These are phyloP conservation scores for Chrysanthemum makinoi DNA, from an alignment of 129 eudicot genomes.

Conservation along the genomic window DNA sequence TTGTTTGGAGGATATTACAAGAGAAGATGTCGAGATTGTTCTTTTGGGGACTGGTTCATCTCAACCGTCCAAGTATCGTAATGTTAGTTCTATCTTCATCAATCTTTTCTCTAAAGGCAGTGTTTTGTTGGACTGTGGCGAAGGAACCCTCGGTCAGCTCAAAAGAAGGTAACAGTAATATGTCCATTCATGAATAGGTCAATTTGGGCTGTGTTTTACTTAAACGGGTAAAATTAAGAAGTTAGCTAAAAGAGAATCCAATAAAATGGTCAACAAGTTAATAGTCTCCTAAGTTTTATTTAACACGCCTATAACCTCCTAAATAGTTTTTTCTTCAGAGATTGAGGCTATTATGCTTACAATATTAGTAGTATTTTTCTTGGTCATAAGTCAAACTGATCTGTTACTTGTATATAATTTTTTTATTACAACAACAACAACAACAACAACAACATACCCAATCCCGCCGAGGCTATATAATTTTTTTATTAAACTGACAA, in stretches of 20 bases:
- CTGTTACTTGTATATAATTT: background rate
- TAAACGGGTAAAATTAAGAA: background rate
- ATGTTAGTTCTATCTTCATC: slow-evolving; percentile 80
- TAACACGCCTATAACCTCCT: no score
- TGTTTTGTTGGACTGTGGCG: slow-evolving; percentile 83
- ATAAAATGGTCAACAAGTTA: no score
- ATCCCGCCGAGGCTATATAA: no score
- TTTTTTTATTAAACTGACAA: background rate
- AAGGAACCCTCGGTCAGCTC: slow-evolving; percentile 91
- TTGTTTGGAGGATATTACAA: slow-evolving; percentile 67
- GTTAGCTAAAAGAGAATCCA: no score
- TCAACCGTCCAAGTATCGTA: slow-evolving; percentile 93
- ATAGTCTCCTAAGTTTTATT: no score
- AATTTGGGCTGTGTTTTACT: background rate
- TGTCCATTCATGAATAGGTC: background rate
- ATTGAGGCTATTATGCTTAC: no score
- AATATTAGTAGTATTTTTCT: no score
- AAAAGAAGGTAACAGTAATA: slow-evolving; percentile 60
- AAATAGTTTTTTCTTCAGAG: no score
- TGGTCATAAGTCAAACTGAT: background rate
- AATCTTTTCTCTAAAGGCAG: slow-evolving; percentile 88
- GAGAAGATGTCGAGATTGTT: slow-evolving; percentile 90
- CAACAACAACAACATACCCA: no score
- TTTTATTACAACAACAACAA: no score
- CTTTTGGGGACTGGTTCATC: slow-evolving; percentile 96